A percentile compares a stretch with the other conserved stretches of the same genome.
Evolutionary conservation across 352 stramenopile species (phyloP).

Genomic region (Globisporangium abappressorium): DNA sequence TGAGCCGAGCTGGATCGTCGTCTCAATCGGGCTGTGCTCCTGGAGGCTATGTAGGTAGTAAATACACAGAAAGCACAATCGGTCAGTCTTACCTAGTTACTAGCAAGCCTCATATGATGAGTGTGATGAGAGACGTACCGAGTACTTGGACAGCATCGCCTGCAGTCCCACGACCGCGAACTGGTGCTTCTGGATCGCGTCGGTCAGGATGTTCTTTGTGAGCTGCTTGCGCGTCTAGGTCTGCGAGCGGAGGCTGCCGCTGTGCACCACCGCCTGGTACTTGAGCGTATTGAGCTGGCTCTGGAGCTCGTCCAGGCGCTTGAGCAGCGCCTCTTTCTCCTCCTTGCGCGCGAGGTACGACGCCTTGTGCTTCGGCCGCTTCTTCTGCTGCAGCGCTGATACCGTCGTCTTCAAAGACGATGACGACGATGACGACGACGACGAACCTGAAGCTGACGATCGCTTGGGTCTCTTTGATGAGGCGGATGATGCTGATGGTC

Average conservation of each 20-base stretch:
- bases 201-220: slow-evolving; percentile 8
- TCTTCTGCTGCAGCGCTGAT: slow-evolving; percentile 8
- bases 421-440: not conserved
- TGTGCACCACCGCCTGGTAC: slow-evolving; percentile 12
- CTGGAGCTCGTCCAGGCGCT: slow-evolving; percentile 28
- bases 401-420: not conserved
- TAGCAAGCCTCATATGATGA: not conserved
- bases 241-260: slow-evolving; percentile 2
- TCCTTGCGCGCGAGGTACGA: slow-evolving; percentile 22
- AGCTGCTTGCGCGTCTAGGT: slow-evolving; percentile 15
- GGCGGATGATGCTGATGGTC: not conserved
- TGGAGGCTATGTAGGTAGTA: slow-evolving; percentile 26
- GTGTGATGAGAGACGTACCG: slow-evolving; percentile 3
- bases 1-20: slow-evolving; percentile 39
- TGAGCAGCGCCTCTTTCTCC: slow-evolving; percentile 31
- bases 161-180: slow-evolving; percentile 12
- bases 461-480: not conserved
- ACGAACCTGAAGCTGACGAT: not conserved
- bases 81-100: no score
- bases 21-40: slow-evolving; percentile 33
- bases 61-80: not conserved
- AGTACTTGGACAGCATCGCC: slow-evolving; percentile 20
- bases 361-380: slow-evolving; percentile 12
- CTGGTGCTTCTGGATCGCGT: slow-evolving; percentile 16
- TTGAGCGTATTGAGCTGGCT: slow-evolving; percentile 28